Percentiles rank a stretch among this genome's conserved stretches.
Evolutionary conservation across 768 basidiomycete species (phyloP).

Genomic region (Lenzites betulinus): DNA sequence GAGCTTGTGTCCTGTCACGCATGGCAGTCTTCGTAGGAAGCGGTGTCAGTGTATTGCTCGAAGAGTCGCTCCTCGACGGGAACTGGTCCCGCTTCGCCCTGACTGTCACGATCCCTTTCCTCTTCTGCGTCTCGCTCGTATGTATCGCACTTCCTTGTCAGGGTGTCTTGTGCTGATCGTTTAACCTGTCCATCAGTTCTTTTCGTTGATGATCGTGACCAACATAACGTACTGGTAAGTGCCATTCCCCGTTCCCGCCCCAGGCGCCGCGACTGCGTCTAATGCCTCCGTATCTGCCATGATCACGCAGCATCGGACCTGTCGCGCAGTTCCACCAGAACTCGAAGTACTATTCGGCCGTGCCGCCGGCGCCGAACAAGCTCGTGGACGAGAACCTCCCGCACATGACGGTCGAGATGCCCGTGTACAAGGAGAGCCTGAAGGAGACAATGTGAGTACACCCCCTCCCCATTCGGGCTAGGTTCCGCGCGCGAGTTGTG

Average conservation of each 20-base stretch:
- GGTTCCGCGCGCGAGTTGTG: background rate
- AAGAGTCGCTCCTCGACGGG: slow-evolving; percentile 71
- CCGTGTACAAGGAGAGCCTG: slow-evolving; percentile 86
- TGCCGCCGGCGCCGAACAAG: slow-evolving; percentile 59
- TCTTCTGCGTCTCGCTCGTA: slow-evolving; percentile 77
- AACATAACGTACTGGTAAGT: slow-evolving; percentile 67
- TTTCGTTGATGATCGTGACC: slow-evolving; percentile 67
- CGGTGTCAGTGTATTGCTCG: slow-evolving; percentile 58
- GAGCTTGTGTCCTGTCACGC: background rate
- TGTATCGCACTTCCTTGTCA: slow-evolving; percentile 27
- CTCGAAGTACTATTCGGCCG: slow-evolving; percentile 79
- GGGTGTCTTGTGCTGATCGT: background rate
- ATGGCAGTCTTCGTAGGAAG: slow-evolving; percentile 65
- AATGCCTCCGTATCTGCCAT: background rate
- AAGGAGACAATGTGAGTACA: slow-evolving; percentile 76
- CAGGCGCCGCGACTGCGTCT: background rate
- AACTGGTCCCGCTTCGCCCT: slow-evolving; percentile 65
- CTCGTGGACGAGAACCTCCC: slow-evolving; percentile 66
- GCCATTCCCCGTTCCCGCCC: background rate
- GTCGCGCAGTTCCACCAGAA: slow-evolving; percentile 87
- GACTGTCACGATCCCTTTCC: slow-evolving; percentile 63
- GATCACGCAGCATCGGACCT: slow-evolving; percentile 62
- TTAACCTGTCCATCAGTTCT: slow-evolving; percentile 52
- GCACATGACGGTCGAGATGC: slow-evolving; percentile 80
- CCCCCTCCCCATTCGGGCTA: background rate